Evolutionary conservation across 2,329 filamentous ascomycete species (phyloP).

Genomic region (Xenosphaeropsis pyriputrescens): DNA sequence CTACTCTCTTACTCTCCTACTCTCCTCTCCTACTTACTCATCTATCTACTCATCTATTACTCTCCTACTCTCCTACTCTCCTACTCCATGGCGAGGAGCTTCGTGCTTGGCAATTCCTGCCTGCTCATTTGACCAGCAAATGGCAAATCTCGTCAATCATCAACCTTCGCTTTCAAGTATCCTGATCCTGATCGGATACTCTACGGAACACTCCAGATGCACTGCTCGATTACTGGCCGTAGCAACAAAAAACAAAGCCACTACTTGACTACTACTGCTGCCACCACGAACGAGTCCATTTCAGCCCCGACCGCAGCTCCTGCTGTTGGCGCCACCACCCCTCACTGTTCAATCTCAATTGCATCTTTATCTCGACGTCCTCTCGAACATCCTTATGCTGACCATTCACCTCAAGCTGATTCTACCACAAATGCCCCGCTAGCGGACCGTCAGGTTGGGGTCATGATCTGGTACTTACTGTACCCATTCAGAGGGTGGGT

Average conservation of each 20-base stretch:
- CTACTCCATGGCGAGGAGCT: neutral
- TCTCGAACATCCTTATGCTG: too few relatives aligned
- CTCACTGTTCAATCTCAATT: too few relatives aligned
- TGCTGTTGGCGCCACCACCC: too few relatives aligned
- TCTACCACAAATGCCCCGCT: too few relatives aligned
- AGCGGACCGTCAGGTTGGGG: conserved; percentile 24
- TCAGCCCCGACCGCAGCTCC: too few relatives aligned
- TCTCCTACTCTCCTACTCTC: too few relatives aligned
- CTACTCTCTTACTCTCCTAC: neutral
- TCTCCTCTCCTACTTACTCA: neutral
- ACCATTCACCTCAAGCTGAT: too few relatives aligned
- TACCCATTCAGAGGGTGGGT: conserved; percentile 65
- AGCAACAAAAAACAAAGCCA: too few relatives aligned
- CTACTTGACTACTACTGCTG: too few relatives aligned
- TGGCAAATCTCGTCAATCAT: neutral
- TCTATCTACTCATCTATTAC: too few relatives aligned
- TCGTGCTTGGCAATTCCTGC: neutral
- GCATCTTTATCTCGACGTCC: too few relatives aligned
- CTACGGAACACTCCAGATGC: neutral
- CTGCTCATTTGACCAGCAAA: neutral
- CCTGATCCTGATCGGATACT: neutral
- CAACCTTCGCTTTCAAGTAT: neutral
- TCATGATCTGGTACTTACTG: conserved; percentile 65
- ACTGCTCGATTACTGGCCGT: neutral
- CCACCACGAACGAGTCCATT: too few relatives aligned